Conservation (phyloP, 768 basidiomycete genomes). For the Agaricus blazei region DNA sequence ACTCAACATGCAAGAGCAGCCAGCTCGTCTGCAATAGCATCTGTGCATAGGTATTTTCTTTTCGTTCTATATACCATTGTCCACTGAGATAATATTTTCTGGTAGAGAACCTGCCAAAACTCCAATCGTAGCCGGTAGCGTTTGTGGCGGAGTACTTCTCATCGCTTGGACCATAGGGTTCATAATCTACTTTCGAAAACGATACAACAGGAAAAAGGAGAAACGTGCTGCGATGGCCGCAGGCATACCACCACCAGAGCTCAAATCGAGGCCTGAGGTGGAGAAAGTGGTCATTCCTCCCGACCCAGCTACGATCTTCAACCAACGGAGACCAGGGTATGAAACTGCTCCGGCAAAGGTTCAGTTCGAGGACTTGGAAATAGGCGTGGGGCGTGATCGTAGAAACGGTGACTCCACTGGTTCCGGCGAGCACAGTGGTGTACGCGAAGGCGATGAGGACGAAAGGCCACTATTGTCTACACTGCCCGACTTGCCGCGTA, state of each 20-base stretch:
- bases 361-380: neutral
- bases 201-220: slow-evolving; percentile 40
- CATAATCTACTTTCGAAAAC: slow-evolving; percentile 51
- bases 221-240: slow-evolving; percentile 41
- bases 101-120: slow-evolving; percentile 50
- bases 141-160: slow-evolving; percentile 48
- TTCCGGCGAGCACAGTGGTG: neutral
- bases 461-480: neutral
- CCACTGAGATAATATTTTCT: neutral
- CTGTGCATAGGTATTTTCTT: slow-evolving; percentile 32
- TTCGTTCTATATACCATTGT: neutral
- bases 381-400: neutral
- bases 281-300: slow-evolving; percentile 56
- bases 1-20: slow-evolving; percentile 18
- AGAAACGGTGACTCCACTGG: neutral
- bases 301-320: slow-evolving; percentile 61
- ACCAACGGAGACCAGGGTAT: slow-evolving; percentile 35
- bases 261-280: slow-evolving; percentile 29
- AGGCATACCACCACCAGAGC: slow-evolving; percentile 31
- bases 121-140: slow-evolving; percentile 55
- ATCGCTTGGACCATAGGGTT: slow-evolving; percentile 54
- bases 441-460: neutral
- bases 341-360: neutral
- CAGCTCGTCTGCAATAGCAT: slow-evolving; percentile 33
- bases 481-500: neutral